Base-by-base conservation (phyloP, 2,329 filamentous ascomycete genomes). In the Amauroascus niger region DNA sequence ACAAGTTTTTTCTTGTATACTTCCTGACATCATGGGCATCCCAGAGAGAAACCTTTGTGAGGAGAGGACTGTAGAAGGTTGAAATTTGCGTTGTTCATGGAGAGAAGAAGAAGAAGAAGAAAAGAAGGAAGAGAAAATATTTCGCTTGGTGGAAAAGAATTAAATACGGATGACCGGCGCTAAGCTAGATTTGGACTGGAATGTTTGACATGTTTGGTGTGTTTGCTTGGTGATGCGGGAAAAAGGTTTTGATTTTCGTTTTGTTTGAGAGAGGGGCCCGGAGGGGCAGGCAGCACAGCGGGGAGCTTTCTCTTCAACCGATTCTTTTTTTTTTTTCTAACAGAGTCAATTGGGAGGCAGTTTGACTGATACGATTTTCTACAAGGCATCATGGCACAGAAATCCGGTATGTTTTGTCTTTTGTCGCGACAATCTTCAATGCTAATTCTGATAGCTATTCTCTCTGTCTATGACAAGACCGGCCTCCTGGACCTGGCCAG, bases 401-500 rank as follows among this genome's bases (percentile, higher is more conserved):
- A 71, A 61, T 69, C 68, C 61, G 69, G 69, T 71, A 67, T 56
- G 61, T 50, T 57, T 54, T 59, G 50, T 50, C 50, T 26, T 40
- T 14, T 22, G 8, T 41, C 16, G n/a, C 14, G 3, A 13, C 20
- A 26, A 22, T 40, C 11, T 39, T 3, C 22, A 4, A 11, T 1
- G 30, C 13, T 30, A 5, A 14, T 3, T 20, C 24, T n/a, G 30
- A 7, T 16, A 78, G 93, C 93, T 62, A 97, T 98, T 68, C 80
- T 98, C 69, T 97, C 91, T 61, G 93, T 97, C 77, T 97, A 93
- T 70, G 88, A 98, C 80, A 98, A 98, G 83, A 97, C 91, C 54
- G 93, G 90, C 57, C 81, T 95, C 61, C 76, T 96, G 62, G 90
- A 96, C 73, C 79, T 96, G 63, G 88, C 89, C 65, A 95, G 95